Base-by-base conservation (phyloP, 345 rosid genomes). In the Acer negundo region DNA sequence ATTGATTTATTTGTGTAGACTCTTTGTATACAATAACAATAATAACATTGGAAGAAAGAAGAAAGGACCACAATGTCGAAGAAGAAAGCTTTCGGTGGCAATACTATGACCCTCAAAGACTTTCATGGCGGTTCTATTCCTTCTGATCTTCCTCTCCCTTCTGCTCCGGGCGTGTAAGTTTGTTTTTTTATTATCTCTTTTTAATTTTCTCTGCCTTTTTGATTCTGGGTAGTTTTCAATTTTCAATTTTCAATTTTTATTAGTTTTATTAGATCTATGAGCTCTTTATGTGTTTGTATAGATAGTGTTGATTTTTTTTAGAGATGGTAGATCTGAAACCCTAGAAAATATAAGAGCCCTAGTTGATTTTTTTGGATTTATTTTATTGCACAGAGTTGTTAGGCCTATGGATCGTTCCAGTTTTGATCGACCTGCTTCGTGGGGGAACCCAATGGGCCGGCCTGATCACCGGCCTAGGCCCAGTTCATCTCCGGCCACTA, bases 61-160 rank as follows among this genome's bases (percentile, higher is more conserved):
- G 1, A 73, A 58, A 10, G 40, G 3, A 2, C 63, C n/a, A 67
- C 6, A 77, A 94, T 94, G 98, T 92, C 97, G 79, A 94, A 92
- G 97, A 90, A 90, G 88, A 94, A 91, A 80, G 89, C 92, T 73
- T 81, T 74, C 77, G 69, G 81, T 68, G 92, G 92, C 74, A 86
- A 85, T 80, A 93, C 98, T 28, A 92, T 94, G 96, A 91, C 93
- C 69, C 92, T 94, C 53, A 92, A 91, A 88, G 98, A 90, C 74
- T 94, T 94, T 85, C 98, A 92, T 80, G 97, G 98, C 80, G 97
- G 97, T 72, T 91, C 96, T 46, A 94, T 94, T 69, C 96, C 96
- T 55, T 72, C 94, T 77, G 94, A 94, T 88, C 90, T 92, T 73
- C 86, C 87, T 78, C 92, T 94, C 17, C 98, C 98, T 82, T 94